phyloP scores from a whole-genome alignment of 306 rosid species.

The Astragalus glycyphyllos region DNA sequence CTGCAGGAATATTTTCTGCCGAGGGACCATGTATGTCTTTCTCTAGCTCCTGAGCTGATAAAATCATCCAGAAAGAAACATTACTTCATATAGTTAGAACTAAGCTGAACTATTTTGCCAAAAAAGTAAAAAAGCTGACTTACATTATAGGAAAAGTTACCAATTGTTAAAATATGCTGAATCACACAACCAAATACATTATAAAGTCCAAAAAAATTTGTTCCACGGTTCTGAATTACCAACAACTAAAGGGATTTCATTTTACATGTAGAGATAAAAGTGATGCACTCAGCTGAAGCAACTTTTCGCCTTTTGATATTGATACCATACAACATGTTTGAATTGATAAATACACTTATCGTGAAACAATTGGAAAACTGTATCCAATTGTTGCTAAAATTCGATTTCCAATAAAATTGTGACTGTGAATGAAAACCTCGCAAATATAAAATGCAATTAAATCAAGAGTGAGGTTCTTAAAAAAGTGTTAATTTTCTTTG shows the following conservation, averaged over 20 bases:
- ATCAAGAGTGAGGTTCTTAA: constrained; percentile 3
- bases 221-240: constrained; percentile 8
- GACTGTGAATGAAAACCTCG: constrained; percentile 2
- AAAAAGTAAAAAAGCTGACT: constrained; percentile 10
- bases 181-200: constrained; percentile 28
- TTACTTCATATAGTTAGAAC: constrained; percentile 34
- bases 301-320: neutral
- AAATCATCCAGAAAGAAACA: constrained; percentile 45
- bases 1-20: constrained; percentile 77
- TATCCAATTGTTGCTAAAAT: neutral
- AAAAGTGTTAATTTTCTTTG: neutral
- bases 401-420: constrained; percentile 3
- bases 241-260: constrained; percentile 9
- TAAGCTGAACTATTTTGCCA: constrained; percentile 12
- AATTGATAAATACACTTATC: constrained; percentile 9
- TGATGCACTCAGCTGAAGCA: constrained; percentile 7
- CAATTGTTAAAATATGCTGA: constrained; percentile 21
- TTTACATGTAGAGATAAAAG: constrained; percentile 16
- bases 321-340: neutral
- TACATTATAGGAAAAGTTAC: constrained; percentile 21
- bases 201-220: neutral
- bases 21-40: constrained; percentile 75
- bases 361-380: constrained; percentile 7
- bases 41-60: constrained; percentile 97
- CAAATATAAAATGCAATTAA: neutral